Conservation (phyloP, 1,284 basidiomycete genomes). For the Tremellales sp. region DNA sequence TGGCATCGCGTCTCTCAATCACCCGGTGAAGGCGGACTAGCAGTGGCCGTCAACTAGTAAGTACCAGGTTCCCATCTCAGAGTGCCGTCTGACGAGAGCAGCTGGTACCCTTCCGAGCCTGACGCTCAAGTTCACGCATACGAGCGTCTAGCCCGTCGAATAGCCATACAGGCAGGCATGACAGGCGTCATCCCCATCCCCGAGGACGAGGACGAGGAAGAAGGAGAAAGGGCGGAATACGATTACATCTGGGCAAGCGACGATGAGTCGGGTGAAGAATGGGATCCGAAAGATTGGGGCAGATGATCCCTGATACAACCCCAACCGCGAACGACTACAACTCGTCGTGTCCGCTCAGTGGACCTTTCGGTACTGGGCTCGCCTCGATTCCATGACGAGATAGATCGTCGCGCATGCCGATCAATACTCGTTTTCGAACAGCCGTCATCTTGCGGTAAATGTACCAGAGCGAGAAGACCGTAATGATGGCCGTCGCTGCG, state of each 20-base stretch:
- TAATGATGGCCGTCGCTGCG: conserved; percentile 24
- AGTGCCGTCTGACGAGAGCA: conserved; percentile 1
- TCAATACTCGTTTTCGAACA: conserved; percentile 26
- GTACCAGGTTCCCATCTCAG: conserved; percentile 46
- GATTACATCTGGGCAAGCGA: conserved; percentile 19
- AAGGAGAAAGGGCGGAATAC: background rate
- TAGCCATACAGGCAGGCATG: conserved; percentile 29
- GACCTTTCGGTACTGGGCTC: conserved; percentile 4
- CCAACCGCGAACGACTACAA: background rate
- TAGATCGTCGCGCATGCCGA: conserved; percentile 26
- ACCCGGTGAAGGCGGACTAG: conserved; percentile 51
- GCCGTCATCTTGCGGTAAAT: conserved; percentile 27
- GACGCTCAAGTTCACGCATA: conserved; percentile 31
- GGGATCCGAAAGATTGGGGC: conserved; percentile 36
- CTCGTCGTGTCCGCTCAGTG: background rate
- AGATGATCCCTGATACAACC: conserved; percentile 12
- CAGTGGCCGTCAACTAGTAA: conserved; percentile 83
- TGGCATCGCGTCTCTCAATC: conserved; percentile 79
- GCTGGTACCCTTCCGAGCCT: conserved; percentile 38
- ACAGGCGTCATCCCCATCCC: conserved; percentile 27
- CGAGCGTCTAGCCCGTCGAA: conserved; percentile 27
- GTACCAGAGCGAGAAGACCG: conserved; percentile 24
- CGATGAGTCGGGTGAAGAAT: conserved; percentile 25
- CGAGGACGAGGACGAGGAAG: conserved; percentile 16
- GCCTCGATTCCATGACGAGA: conserved; percentile 9